Evolutionary conservation across 352 stramenopile species (phyloP).

Genomic region (Aphanomyces astaci): DNA sequence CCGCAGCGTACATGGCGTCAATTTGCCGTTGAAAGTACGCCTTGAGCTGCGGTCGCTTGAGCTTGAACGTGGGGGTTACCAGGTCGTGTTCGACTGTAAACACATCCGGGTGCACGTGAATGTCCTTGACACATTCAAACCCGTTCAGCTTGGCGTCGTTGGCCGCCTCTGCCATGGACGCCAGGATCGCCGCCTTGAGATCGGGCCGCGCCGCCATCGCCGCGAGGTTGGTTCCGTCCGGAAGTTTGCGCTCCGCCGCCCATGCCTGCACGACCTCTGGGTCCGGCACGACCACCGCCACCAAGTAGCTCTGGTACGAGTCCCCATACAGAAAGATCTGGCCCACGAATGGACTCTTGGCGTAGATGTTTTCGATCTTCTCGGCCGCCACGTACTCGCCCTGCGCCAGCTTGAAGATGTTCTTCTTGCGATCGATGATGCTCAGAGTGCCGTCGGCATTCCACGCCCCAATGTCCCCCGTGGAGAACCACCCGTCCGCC

Average conservation of each 20-base stretch:
- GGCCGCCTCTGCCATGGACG: conserved; percentile 56
- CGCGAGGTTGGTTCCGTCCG: conserved; percentile 28
- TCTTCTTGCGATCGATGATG: conserved; percentile 90
- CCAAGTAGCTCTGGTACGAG: conserved; percentile 89
- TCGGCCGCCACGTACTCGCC: conserved; percentile 96
- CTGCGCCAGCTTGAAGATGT: conserved; percentile 92
- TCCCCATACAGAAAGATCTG: conserved; percentile 96
- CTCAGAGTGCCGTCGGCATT: conserved; percentile 89
- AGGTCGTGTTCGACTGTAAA: conserved; percentile 93
- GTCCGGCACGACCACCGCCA: conserved; percentile 90
- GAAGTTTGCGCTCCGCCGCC: conserved; percentile 30
- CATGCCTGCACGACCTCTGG: conserved; percentile 51
- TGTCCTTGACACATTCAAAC: conserved; percentile 89
- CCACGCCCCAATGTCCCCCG: conserved; percentile 93
- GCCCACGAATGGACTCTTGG: conserved; percentile 88
- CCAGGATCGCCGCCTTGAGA: conserved; percentile 58
- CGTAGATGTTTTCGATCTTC: conserved; percentile 94
- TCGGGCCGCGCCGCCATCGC: conserved; percentile 39
- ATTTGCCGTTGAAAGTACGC: conserved; percentile 58
- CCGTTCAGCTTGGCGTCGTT: conserved; percentile 67
- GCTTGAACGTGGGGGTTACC: conserved; percentile 96
- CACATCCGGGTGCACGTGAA: conserved; percentile 85
- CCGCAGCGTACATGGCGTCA: conserved; percentile 56
- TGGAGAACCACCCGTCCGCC: conserved; percentile 94
- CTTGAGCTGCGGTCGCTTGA: conserved; percentile 79